Conservation (phyloP, 768 basidiomycete species). For the Psilocybe cyanescens region DNA sequence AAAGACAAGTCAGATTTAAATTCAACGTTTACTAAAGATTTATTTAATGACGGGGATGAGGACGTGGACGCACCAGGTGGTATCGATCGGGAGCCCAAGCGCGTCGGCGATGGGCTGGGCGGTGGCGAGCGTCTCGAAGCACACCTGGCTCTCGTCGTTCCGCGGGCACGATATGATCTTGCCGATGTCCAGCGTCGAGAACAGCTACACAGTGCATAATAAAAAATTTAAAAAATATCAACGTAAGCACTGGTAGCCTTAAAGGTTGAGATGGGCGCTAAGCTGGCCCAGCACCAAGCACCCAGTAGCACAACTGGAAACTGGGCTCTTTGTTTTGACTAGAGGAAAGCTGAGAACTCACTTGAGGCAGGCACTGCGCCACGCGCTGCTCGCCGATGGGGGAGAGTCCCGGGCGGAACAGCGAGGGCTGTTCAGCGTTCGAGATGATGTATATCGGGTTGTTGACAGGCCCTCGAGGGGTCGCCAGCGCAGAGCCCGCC, state of each 20-base stretch:
- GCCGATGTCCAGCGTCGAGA: constrained; percentile 27
- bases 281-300: too few species aligned
- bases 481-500: neutral
- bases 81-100: constrained; percentile 25
- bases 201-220: constrained; percentile 8
- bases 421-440: constrained; percentile 29
- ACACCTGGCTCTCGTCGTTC: constrained; percentile 25
- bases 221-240: neutral
- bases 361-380: constrained; percentile 25
- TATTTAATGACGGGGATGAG: neutral
- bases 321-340: too few species aligned
- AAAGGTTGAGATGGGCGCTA: too few species aligned
- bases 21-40: too few species aligned
- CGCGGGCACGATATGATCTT: constrained; percentile 28
- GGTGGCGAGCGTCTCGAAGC: constrained; percentile 25
- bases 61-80: constrained; percentile 21
- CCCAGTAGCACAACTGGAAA: too few species aligned
- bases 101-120: constrained; percentile 26
- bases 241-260: too few species aligned
- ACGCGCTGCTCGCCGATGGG: constrained; percentile 26
- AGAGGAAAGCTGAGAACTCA: neutral
- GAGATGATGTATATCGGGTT: constrained; percentile 28
- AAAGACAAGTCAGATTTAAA: too few species aligned
- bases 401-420: constrained; percentile 26
- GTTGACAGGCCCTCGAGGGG: neutral